Percentiles rank a stretch among this genome's conserved stretches.
These are phyloP conservation scores for Xylariaceae sp. DNA, from an alignment of 2,329 filamentous ascomycete species.

Conservation along the genomic window DNA sequence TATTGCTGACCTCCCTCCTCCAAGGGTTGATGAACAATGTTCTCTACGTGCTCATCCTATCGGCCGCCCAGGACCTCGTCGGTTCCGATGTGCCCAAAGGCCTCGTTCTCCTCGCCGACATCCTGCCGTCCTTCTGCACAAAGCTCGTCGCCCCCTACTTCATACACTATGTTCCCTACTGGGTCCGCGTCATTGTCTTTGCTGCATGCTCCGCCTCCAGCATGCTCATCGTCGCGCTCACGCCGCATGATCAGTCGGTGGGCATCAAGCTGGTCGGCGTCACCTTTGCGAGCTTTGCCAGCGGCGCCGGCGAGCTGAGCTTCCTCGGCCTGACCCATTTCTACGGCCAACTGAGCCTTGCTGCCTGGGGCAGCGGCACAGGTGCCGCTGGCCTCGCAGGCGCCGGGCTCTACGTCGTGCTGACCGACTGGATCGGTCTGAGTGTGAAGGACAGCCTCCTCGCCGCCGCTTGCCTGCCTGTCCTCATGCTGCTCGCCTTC, in stretches of 20 bases:
- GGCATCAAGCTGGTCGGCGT: conserved; percentile 74
- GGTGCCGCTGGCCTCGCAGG: conserved; percentile 83
- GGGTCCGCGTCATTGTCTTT: conserved; percentile 64
- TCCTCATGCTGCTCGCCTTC: conserved; percentile 79
- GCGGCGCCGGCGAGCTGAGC: conserved; percentile 81
- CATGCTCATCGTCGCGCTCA: conserved; percentile 83
- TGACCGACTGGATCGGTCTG: conserved; percentile 74
- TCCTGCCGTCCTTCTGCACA: conserved; percentile 79
- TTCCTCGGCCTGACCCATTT: conserved; percentile 89
- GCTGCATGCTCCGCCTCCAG: conserved; percentile 69
- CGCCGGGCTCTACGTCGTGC: conserved; percentile 76
- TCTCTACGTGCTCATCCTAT: conserved; percentile 94
- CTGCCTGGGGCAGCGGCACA: conserved; percentile 87
- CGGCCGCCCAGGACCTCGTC: conserved; percentile 89
- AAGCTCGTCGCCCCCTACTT: conserved; percentile 91
- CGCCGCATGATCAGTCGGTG: conserved; percentile 59
- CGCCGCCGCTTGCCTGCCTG: conserved; percentile 69
- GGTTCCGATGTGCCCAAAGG: conserved; percentile 81
- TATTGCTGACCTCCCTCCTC: no score
- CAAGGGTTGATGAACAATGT: conserved; percentile 91
- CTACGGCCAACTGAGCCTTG: conserved; percentile 80
- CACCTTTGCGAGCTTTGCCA: conserved; percentile 74
- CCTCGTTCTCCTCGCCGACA: conserved; percentile 85
- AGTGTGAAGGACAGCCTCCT: conserved; percentile 68
- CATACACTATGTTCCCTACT: conserved; percentile 81